phyloP scores from a whole-genome alignment of 345 rosid species.

The Sonneratia caseolaris region DNA sequence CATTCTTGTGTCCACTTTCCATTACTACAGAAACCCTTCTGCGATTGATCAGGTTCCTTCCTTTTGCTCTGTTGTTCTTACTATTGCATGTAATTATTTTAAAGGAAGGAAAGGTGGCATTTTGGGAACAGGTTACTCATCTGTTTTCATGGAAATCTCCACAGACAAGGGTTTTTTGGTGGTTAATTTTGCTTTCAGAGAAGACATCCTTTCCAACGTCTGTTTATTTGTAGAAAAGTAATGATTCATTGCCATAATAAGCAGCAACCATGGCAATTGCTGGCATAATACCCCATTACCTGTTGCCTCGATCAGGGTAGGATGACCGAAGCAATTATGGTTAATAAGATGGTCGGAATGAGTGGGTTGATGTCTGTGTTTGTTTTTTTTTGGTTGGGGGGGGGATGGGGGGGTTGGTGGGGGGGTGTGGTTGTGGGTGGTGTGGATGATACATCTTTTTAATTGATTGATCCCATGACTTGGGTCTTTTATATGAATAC shows the following conservation, averaged over 20 bases:
- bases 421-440: no score
- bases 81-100: constrained; percentile 5
- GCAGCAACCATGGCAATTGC: no score
- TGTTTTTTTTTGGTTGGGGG: no score
- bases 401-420: no score
- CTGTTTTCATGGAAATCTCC: neutral
- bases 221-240: neutral
- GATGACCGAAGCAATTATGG: neutral
- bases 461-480: neutral
- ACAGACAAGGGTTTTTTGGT: neutral
- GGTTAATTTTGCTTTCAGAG: neutral
- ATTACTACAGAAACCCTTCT: constrained; percentile 84
- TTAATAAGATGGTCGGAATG: neutral
- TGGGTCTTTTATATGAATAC: constrained; percentile 12
- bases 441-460: neutral
- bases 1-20: constrained; percentile 92
- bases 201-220: neutral
- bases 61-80: neutral
- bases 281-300: no score
- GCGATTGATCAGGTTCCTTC: constrained; percentile 90
- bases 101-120: neutral
- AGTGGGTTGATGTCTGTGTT: neutral
- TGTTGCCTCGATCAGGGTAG: neutral
- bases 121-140: neutral
- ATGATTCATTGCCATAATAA: no score